Conservation (phyloP, 257 asterid genomes). For the Nicotiana otophora region DNA sequence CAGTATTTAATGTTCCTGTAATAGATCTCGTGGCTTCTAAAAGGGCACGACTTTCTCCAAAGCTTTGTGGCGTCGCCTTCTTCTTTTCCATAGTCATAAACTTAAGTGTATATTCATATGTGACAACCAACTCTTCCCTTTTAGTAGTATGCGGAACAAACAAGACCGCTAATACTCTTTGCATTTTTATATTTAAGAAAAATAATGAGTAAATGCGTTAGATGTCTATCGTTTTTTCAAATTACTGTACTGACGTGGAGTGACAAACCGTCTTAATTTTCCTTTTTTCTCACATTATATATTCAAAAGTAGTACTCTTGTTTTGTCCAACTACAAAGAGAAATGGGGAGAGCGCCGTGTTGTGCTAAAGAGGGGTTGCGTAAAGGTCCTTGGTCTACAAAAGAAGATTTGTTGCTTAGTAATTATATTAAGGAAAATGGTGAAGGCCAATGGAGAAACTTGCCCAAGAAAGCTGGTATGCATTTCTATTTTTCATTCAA, state of each 20-base stretch:
- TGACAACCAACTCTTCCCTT: neutral
- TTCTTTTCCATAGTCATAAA: neutral
- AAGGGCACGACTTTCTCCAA: neutral
- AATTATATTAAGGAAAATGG: slow-evolving; percentile 22
- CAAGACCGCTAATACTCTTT: neutral
- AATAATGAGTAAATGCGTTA: neutral
- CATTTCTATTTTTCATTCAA: neutral
- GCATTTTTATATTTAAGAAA: neutral
- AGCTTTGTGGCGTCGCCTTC: neutral
- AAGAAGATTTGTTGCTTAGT: slow-evolving; percentile 16
- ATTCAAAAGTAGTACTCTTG: too few species aligned
- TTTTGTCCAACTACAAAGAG: neutral
- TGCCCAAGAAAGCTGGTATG: slow-evolving; percentile 29
- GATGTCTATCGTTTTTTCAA: neutral
- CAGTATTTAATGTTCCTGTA: slow-evolving; percentile 1
- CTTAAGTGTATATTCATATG: too few species aligned
- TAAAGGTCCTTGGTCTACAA: slow-evolving; percentile 25
- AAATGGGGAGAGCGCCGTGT: slow-evolving; percentile 30
- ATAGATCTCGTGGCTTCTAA: neutral
- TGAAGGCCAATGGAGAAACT: slow-evolving; percentile 28
- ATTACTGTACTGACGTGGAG: neutral
- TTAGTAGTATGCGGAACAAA: neutral
- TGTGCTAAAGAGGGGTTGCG: slow-evolving; percentile 24
- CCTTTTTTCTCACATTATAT: neutral
- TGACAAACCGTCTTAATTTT: neutral